phyloP scores from a whole-genome alignment of 768 basidiomycete species.

The Pleurotus ostreatus region DNA sequence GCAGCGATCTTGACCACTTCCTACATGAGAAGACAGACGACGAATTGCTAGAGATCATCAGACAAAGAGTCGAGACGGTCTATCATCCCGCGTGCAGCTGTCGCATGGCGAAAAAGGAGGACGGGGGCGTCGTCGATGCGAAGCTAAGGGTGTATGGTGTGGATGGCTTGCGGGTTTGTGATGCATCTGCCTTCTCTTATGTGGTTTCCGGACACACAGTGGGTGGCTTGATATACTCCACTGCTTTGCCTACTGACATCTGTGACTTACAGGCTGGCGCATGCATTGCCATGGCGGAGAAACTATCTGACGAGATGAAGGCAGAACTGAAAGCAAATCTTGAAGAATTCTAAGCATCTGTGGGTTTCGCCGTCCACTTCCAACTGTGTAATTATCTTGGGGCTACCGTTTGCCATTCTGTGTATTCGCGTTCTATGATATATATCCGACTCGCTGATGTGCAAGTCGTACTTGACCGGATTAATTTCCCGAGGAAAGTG shows the following conservation, averaged over 20 bases:
- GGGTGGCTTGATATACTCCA: constrained; percentile 14
- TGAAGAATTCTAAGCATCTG: constrained; percentile 13
- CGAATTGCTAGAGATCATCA: constrained; percentile 34
- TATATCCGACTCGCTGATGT: no score
- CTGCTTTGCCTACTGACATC: constrained; percentile 1
- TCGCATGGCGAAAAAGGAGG: constrained; percentile 37
- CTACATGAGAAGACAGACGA: constrained; percentile 31
- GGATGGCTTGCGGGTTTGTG: constrained; percentile 36
- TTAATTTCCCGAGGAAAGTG: background rate
- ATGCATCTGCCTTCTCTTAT: constrained; percentile 36
- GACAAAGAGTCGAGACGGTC: constrained; percentile 38
- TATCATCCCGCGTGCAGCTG: constrained; percentile 44
- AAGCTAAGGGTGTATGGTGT: constrained; percentile 41
- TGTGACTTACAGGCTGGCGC: constrained; percentile 24
- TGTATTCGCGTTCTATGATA: no score
- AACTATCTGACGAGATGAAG: constrained; percentile 30
- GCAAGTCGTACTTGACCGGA: no score
- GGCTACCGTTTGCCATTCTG: no score
- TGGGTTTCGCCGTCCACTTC: background rate
- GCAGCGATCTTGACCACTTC: constrained; percentile 36
- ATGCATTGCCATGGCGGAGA: constrained; percentile 29
- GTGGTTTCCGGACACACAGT: constrained; percentile 40
- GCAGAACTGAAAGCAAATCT: constrained; percentile 13
- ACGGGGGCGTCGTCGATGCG: constrained; percentile 41
- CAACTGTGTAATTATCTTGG: no score